phyloP scores from a whole-genome alignment of 2,329 filamentous ascomycete genomes.

The Pestalotiopsis sp. region DNA sequence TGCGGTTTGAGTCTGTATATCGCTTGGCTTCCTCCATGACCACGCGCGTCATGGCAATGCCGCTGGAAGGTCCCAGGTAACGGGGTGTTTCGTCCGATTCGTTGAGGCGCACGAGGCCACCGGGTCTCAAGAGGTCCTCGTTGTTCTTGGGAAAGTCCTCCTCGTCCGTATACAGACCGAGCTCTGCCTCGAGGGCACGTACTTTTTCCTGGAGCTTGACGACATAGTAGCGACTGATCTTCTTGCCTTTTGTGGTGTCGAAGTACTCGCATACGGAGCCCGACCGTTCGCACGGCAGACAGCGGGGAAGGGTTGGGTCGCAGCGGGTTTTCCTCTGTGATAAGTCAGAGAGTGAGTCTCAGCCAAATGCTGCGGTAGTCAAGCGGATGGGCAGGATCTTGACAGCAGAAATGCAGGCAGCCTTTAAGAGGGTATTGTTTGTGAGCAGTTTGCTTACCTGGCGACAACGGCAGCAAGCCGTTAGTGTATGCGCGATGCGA shows the following conservation, averaged over 20 bases:
- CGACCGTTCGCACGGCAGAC: constrained; percentile 88
- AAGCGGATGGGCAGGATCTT: neutral
- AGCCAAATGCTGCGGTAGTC: neutral
- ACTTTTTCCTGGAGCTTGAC: constrained; percentile 89
- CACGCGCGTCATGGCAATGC: constrained; percentile 90
- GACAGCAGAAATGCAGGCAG: neutral
- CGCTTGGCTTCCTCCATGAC: constrained; percentile 97
- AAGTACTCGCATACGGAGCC: constrained; percentile 94
- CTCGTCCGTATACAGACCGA: constrained; percentile 77
- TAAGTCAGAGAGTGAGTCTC: constrained; percentile 11
- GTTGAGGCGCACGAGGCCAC: constrained; percentile 81
- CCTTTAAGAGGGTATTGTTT: neutral
- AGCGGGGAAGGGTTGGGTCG: constrained; percentile 89
- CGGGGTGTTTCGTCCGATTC: constrained; percentile 85
- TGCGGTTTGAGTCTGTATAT: constrained; percentile 86
- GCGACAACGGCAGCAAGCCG: constrained; percentile 78
- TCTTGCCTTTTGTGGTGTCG: constrained; percentile 83
- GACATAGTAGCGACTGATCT: constrained; percentile 89
- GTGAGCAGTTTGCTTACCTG: constrained; percentile 56
- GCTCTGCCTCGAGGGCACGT: constrained; percentile 77
- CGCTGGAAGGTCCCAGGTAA: constrained; percentile 91
- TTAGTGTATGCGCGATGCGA: constrained; percentile 77
- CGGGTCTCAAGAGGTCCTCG: constrained; percentile 85
- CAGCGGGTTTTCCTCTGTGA: constrained; percentile 90
- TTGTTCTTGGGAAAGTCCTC: constrained; percentile 71